These are phyloP conservation scores for Mucor mucedo DNA, from an alignment of 371 early-diverging fungal genomes.

Conservation along the genomic window DNA sequence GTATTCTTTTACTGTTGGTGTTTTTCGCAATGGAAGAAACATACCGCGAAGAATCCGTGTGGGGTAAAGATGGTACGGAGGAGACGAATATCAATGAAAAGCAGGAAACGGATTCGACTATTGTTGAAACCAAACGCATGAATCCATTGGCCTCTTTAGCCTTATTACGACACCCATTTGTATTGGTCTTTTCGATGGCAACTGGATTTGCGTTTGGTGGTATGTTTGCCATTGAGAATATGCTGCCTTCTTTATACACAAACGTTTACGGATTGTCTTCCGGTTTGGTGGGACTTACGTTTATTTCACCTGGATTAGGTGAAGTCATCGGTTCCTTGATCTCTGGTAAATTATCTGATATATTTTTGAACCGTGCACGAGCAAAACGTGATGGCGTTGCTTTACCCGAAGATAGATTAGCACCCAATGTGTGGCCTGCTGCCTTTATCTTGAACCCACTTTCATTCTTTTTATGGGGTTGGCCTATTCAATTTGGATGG, in stretches of 20 bases:
- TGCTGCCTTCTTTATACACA: constrained; percentile 48
- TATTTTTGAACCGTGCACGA: constrained; percentile 48
- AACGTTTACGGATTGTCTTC: constrained; percentile 38
- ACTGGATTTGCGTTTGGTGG: constrained; percentile 64
- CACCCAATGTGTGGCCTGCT: constrained; percentile 59
- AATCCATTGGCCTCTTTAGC: constrained; percentile 46
- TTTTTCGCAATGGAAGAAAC: constrained; percentile 74
- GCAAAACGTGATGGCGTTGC: constrained; percentile 52
- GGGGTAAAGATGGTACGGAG: constrained; percentile 32
- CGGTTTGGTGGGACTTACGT: constrained; percentile 46
- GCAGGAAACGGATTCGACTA: constrained; percentile 8
- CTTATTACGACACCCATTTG: constrained; percentile 59
- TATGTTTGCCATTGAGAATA: constrained; percentile 59
- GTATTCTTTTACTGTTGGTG: constrained; percentile 32
- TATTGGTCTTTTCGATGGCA: constrained; percentile 55
- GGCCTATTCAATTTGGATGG: constrained; percentile 57
- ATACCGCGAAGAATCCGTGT: constrained; percentile 54
- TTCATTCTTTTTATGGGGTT: constrained; percentile 62
- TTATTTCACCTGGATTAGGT: constrained; percentile 57
- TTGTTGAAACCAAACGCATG: constrained; percentile 30
- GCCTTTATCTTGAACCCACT: constrained; percentile 60
- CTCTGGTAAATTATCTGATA: constrained; percentile 59
- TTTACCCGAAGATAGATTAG: constrained; percentile 62
- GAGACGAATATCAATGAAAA: neutral
- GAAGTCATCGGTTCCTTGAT: constrained; percentile 60